These are phyloP conservation scores for Acanthamoeba royreba DNA, from an alignment of 208 protist species.

Conservation along the genomic window DNA sequence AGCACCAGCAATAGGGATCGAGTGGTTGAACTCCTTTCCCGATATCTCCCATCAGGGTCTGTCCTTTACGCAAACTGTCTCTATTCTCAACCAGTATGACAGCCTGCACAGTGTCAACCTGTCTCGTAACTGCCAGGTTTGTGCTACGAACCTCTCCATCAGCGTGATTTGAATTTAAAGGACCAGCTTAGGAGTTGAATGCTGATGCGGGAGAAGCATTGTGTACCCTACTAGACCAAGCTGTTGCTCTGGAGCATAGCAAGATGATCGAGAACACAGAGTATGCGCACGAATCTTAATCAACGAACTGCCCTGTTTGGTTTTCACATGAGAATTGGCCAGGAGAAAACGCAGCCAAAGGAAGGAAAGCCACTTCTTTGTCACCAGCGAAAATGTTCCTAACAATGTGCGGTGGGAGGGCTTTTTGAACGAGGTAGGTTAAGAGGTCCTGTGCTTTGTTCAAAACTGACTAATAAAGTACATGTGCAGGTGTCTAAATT, in stretches of 20 bases:
- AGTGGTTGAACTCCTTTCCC: not conserved
- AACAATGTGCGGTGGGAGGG: not conserved
- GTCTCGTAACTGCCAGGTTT: not conserved
- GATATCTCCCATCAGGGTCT: not conserved
- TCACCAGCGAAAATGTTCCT: not conserved
- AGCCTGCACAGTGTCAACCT: not conserved
- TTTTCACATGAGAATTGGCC: not conserved
- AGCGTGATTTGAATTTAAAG: not conserved
- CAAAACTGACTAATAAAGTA: not conserved
- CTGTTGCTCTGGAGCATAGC: not conserved
- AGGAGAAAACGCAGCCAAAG: not conserved
- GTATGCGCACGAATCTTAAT: not conserved
- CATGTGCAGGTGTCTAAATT: not conserved
- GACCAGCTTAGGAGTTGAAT: not conserved
- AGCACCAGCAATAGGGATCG: not conserved
- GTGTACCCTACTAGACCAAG: not conserved
- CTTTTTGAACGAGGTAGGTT: not conserved
- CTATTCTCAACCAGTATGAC: not conserved
- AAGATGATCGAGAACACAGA: not conserved
- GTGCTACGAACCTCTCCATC: not conserved
- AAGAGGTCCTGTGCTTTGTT: not conserved
- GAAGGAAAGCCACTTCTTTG: not conserved
- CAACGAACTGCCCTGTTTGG: not conserved
- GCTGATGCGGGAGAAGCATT: not conserved
- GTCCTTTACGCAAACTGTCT: not conserved